phyloP scores from a whole-genome alignment of 169 alveolate genomes.

The Plasmodium cynomolgi region DNA sequence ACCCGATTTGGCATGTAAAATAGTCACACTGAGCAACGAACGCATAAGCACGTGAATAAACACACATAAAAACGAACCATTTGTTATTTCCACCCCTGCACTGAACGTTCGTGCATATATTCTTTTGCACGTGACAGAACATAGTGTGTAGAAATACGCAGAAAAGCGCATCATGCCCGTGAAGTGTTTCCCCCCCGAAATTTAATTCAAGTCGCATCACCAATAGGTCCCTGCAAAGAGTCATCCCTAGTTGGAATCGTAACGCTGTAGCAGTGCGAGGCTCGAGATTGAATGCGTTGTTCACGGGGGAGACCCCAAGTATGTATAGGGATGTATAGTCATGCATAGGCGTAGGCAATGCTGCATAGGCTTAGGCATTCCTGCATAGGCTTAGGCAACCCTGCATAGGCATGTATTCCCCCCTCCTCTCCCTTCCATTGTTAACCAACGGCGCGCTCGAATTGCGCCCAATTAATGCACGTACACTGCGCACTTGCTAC shows the following conservation, averaged over 20 bases:
- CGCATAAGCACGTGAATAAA: not conserved
- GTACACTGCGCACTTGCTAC: not conserved
- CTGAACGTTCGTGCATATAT: not conserved
- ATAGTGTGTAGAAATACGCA: not conserved
- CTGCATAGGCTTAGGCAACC: no score
- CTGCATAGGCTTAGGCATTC: no score
- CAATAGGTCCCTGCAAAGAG: not conserved
- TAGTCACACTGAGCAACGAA: not conserved
- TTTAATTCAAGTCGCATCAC: not conserved
- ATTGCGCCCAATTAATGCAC: not conserved
- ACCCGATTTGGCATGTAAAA: not conserved
- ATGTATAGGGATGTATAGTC: not conserved
- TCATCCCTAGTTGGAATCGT: not conserved
- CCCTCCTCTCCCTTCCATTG: not conserved
- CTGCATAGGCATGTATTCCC: not conserved
- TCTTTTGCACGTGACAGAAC: not conserved
- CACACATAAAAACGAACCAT: not conserved
- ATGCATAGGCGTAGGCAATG: no score
- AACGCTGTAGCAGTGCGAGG: not conserved
- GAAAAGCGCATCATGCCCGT: not conserved
- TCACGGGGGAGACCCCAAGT: not conserved
- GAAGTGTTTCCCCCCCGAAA: not conserved
- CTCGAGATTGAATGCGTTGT: not conserved
- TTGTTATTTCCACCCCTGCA: not conserved
- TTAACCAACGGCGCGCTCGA: not conserved